Percentiles rank a stretch among this genome's conserved stretches.
Evolutionary conservation across 805 yeast species (phyloP).

Genomic region (Kodamaea lidongshanica): DNA sequence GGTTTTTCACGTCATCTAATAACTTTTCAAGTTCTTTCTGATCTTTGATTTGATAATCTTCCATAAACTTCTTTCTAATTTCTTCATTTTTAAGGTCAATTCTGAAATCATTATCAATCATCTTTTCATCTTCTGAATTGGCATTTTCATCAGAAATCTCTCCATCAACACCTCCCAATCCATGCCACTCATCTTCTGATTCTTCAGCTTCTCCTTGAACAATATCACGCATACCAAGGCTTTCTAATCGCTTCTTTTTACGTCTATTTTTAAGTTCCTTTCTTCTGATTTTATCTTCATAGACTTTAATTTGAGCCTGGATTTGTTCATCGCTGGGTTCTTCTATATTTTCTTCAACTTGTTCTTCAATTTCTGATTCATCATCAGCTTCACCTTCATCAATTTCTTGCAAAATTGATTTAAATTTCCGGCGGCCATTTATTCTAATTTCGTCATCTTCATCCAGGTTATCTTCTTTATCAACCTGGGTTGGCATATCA

Average conservation of each 20-base stretch:
- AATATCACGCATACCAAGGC: conserved; percentile 51
- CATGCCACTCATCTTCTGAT: conserved; percentile 85
- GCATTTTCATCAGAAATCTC: conserved; percentile 51
- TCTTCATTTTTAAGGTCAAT: conserved; percentile 52
- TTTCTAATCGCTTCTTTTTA: conserved; percentile 47
- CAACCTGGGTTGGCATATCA: conserved; percentile 3
- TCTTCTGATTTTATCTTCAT: conserved; percentile 33
- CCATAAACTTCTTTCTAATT: conserved; percentile 51
- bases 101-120: conserved; percentile 67
- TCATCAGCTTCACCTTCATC: conserved; percentile 9
- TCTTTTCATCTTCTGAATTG: conserved; percentile 68
- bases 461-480: conserved; percentile 15
- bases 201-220: conserved; percentile 83
- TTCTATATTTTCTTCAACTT: conserved; percentile 18
- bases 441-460: conserved; percentile 16
- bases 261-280: conserved; percentile 29
- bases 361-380: conserved; percentile 12
- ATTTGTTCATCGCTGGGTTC: conserved; percentile 21
- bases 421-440: neutral
- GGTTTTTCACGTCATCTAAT: conserved; percentile 65
- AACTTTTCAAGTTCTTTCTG: conserved; percentile 58
- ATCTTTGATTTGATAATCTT: conserved; percentile 58
- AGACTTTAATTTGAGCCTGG: conserved; percentile 27
- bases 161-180: conserved; percentile 70
- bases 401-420: conserved; percentile 1